These are phyloP conservation scores for Antarctomyces pellizariae DNA, from an alignment of 495 filamentous ascomycete genomes.

Conservation along the genomic window DNA sequence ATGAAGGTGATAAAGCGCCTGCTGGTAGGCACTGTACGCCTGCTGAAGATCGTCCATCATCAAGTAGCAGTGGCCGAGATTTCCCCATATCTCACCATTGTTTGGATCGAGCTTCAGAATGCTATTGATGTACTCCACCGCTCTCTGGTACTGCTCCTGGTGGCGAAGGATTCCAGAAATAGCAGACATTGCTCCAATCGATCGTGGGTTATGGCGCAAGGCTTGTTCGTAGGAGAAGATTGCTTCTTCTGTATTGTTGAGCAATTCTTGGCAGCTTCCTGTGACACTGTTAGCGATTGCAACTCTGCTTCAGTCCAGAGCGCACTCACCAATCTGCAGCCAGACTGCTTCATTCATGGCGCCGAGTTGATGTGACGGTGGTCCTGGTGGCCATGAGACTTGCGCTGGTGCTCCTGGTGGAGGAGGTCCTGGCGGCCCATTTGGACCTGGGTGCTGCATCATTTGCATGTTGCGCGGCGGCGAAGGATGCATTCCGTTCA, in stretches of 20 bases:
- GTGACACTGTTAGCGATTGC: conserved; percentile 6
- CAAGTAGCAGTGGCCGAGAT: conserved; percentile 81
- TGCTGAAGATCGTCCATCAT: conserved; percentile 99
- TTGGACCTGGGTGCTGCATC: conserved; percentile 29
- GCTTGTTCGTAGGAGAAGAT: conserved; percentile 76
- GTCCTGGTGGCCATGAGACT: conserved; percentile 9
- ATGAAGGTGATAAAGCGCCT: conserved; percentile 74
- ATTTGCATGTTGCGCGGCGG: conserved; percentile 32
- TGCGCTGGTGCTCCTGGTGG: conserved; percentile 16
- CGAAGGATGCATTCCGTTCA: no score
- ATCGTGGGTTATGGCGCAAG: conserved; percentile 67
- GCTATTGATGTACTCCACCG: conserved; percentile 76
- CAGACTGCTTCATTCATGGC: conserved; percentile 67
- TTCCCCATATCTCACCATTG: conserved; percentile 94
- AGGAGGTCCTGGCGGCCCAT: conserved; percentile 22
- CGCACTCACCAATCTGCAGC: conserved; percentile 64
- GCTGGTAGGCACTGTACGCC: conserved; percentile 94
- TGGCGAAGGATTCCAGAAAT: conserved; percentile 79
- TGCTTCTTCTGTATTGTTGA: conserved; percentile 74
- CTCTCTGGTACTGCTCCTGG: conserved; percentile 82
- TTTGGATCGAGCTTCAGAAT: conserved; percentile 73
- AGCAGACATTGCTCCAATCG: conserved; percentile 79
- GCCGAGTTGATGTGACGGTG: conserved; percentile 22
- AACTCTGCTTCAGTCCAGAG: conserved; percentile 1
- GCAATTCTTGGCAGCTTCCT: conserved; percentile 72